A percentile compares a stretch with the other conserved stretches of the same genome.
These are phyloP conservation scores for Ettlia oleoabundans DNA, from an alignment of 139 green algal species.

Conservation along the genomic window DNA sequence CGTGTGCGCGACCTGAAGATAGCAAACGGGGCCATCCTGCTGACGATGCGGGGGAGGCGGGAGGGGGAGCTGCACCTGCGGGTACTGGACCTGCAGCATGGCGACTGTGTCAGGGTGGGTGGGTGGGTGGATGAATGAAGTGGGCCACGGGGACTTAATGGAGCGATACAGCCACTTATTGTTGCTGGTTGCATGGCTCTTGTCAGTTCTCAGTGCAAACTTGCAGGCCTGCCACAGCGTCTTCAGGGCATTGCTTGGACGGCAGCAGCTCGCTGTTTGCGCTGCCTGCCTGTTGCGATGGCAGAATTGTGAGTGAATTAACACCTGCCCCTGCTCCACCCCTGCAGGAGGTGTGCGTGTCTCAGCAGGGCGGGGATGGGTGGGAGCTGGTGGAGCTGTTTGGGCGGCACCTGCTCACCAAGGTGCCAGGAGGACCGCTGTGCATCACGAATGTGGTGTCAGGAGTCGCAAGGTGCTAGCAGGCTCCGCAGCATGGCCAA, in stretches of 20 bases:
- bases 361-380: not conserved
- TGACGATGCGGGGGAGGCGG: not conserved
- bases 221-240: too few species aligned
- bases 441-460: not conserved
- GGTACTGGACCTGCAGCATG: constrained; percentile 7
- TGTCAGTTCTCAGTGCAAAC: too few species aligned
- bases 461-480: not conserved
- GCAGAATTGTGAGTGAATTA: too few species aligned
- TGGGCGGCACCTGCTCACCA: constrained; percentile 16
- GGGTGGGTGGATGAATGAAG: not conserved
- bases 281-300: too few species aligned
- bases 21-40: not conserved
- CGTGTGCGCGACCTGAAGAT: constrained; percentile 11
- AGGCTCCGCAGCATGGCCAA: too few species aligned
- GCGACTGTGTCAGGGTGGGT: not conserved
- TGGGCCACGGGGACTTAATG: not conserved
- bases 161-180: too few species aligned
- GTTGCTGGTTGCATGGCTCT: too few species aligned
- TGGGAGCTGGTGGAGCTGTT: constrained; percentile 29
- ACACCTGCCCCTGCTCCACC: not conserved
- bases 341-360: not conserved
- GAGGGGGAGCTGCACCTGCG: not conserved
- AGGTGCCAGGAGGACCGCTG: not conserved
- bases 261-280: too few species aligned
- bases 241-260: too few species aligned